Evolutionary conservation across 768 basidiomycete genomes (phyloP).

Genomic region (Fomitopsis serialis): DNA sequence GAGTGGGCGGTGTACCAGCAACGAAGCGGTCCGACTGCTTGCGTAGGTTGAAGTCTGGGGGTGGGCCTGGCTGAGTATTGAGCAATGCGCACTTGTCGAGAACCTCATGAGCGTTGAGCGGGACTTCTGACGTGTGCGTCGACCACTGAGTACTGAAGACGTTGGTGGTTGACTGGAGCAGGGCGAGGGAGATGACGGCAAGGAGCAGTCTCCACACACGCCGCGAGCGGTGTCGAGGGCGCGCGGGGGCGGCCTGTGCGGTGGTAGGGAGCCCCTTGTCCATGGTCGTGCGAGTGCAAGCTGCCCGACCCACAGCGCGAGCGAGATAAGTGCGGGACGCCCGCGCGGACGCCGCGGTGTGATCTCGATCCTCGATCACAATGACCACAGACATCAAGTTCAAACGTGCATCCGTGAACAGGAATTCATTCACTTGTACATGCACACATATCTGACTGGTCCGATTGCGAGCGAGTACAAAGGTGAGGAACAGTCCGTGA

Average conservation of each 20-base stretch:
- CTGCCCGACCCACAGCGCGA: not conserved
- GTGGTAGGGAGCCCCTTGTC: not conserved
- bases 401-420: too few species aligned
- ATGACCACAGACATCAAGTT: too few species aligned
- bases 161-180: not conserved
- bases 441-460: too few species aligned
- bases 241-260: not conserved
- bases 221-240: not conserved
- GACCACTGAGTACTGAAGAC: not conserved
- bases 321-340: too few species aligned
- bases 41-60: constrained; percentile 42
- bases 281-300: not conserved
- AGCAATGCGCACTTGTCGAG: constrained; percentile 41
- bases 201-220: not conserved
- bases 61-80: constrained; percentile 35
- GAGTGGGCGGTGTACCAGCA: constrained; percentile 52
- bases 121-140: constrained; percentile 2
- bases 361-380: too few species aligned
- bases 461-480: too few species aligned
- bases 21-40: constrained; percentile 60
- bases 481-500: too few species aligned
- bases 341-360: too few species aligned
- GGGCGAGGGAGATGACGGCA: constrained; percentile 1
- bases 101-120: constrained; percentile 24
- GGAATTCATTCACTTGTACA: too few species aligned